Percentiles rank a stretch among this genome's conserved stretches.
Evolutionary conservation across 2,329 filamentous ascomycete genomes (phyloP).

Genomic region (Xylariales sp.): DNA sequence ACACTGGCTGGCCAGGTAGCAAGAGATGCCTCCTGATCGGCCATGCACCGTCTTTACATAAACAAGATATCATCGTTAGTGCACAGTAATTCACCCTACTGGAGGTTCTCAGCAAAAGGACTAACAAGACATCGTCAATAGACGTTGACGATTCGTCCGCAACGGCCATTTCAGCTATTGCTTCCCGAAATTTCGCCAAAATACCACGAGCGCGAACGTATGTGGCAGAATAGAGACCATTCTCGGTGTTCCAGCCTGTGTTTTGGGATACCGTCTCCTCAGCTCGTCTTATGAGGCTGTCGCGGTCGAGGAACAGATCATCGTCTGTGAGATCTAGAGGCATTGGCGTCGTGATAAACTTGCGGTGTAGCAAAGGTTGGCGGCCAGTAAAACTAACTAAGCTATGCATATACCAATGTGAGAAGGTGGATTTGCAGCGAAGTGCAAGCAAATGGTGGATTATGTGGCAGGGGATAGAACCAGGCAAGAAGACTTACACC

Average conservation of each 20-base stretch:
- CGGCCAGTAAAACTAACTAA: slow-evolving; percentile 32
- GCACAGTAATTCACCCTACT: too few species aligned
- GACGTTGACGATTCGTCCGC: slow-evolving; percentile 20
- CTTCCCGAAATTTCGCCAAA: slow-evolving; percentile 48
- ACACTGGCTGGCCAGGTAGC: too few species aligned
- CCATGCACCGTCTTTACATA: too few species aligned
- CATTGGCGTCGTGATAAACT: slow-evolving; percentile 30
- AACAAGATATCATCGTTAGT: too few species aligned
- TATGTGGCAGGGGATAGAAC: background rate
- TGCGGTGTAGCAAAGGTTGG: slow-evolving; percentile 30
- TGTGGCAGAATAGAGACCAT: slow-evolving; percentile 24
- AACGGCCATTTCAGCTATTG: slow-evolving; percentile 54
- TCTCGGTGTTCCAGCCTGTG: slow-evolving; percentile 32
- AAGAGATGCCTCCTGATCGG: too few species aligned
- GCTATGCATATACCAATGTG: background rate
- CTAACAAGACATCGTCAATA: slow-evolving; percentile 14
- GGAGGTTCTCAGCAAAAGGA: too few species aligned
- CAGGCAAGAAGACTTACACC: slow-evolving; percentile 5
- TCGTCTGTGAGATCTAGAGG: slow-evolving; percentile 34
- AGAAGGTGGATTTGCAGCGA: background rate
- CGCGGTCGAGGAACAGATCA: slow-evolving; percentile 25
- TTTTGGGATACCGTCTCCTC: slow-evolving; percentile 22
- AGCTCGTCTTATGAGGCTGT: slow-evolving; percentile 15
- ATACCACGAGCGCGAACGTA: slow-evolving; percentile 21
- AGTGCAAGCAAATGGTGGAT: background rate